phyloP scores from a whole-genome alignment of 2,329 filamentous ascomycete species.

The Escovopsis sp. region DNA sequence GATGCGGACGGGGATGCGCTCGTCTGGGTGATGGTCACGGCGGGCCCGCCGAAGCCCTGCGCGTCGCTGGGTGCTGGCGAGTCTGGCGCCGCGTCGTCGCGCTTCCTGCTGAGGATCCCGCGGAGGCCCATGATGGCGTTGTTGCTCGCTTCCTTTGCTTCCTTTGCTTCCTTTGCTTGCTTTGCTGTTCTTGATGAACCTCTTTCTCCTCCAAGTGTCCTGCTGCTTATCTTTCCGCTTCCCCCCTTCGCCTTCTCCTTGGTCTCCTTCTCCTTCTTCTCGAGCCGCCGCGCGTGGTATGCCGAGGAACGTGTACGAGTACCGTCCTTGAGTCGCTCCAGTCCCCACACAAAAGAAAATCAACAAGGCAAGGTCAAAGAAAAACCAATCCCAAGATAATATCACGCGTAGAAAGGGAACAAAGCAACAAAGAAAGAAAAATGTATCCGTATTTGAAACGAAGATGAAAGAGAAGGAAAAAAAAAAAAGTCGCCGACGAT shows the following conservation, averaged over 20 bases:
- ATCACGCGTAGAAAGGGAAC: no score
- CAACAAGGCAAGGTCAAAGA: no score
- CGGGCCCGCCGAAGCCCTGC: slow-evolving; percentile 31
- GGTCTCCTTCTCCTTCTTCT: no score
- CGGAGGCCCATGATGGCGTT: slow-evolving; percentile 31
- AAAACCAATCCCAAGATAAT: no score
- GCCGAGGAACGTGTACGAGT: no score
- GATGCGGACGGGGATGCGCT: slow-evolving; percentile 46
- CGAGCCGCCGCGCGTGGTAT: no score
- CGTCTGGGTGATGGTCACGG: slow-evolving; percentile 73
- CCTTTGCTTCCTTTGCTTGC: slow-evolving; percentile 1
- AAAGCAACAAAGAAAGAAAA: no score
- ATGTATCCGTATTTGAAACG: slow-evolving; percentile 1
- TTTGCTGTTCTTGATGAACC: slow-evolving; percentile 6
- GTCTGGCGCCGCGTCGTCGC: slow-evolving; percentile 24
- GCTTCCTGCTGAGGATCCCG: slow-evolving; percentile 40
- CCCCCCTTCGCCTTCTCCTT: no score
- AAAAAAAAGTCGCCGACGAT: background rate
- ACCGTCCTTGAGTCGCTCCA: no score
- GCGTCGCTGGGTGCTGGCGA: slow-evolving; percentile 8
- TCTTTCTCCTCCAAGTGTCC: background rate
- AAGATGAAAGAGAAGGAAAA: background rate
- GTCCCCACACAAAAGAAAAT: no score
- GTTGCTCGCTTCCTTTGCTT: slow-evolving; percentile 1
- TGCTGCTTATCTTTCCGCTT: no score